Evolutionary conservation across 2,329 filamentous ascomycete genomes (phyloP), one percentile per base, ranked within the genome.

Genomic region (Didymella exigua): DNA sequence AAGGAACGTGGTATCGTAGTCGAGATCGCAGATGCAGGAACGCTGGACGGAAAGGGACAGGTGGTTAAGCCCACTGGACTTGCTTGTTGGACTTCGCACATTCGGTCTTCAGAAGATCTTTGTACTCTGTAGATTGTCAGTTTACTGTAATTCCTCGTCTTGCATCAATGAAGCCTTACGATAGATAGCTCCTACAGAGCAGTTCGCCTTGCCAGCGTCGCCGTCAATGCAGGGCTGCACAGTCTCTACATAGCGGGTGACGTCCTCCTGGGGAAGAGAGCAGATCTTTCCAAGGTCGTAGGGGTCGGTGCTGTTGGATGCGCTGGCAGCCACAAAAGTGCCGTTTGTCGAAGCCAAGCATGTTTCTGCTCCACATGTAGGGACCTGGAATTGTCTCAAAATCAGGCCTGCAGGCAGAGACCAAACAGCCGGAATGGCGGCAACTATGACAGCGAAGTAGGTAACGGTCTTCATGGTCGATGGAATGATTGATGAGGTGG

Each of bases 161-260:
- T 1, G 16, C 11, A 38, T 11, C 14, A 1, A 18, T 9, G 2
- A 16, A 10, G 10, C 45, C 64, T 56, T 49, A 65, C 64, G 50
- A 10, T 54, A 54, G 29, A 58, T 56, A 4, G 49, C 64, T 24
- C 64, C 64, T 11, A 31, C 49, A n/a, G 64, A 59, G 49, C 62
- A 67, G 1, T 18, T n/a, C 26, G 40, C 34, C 29, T 42, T 54
- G 41, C 59, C 61, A 7, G 23, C 43, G 2, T 37, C 37, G n/a
- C 58, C 55, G 19, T 66, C 58, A 2, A 67, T 40, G 45, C 62
- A 67, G 9, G 62, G 61, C 43, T 64, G 54, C 16, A 65, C 62
- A 11, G 56, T 45, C 14, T 46, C 29, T 4, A 64, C 56, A n/a
- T 65, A 65, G 27, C 46, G 51, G 8, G 33, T 50, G 34, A 67